Evolutionary conservation across 495 filamentous ascomycete genomes (phyloP), one percentile per base, ranked within the genome.

Genomic region (Talaromyces trachyspermus): DNA sequence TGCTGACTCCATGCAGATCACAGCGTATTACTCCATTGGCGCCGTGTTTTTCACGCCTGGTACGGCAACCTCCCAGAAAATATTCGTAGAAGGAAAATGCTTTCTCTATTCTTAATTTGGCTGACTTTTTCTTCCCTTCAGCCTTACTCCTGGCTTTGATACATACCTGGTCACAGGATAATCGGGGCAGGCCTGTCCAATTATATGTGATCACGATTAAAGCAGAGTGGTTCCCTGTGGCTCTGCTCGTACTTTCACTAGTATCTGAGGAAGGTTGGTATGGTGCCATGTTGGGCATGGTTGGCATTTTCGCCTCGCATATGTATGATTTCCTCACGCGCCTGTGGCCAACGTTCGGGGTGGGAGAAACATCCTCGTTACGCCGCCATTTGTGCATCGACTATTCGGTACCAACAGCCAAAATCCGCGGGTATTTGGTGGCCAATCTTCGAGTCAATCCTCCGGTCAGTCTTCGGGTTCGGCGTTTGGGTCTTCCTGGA

Each of bases 271-370:
- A n/a, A n/a, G 73, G 71, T 4, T 73, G 70, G 38, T 38, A 60
- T 2, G 61, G 63, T 7, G 74, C 78, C 3, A 45, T 81, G 48
- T 42, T 72, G 8, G 80, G 88, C 43, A 54, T 71, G 30, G 85
- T 68, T 14, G 90, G 89, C 14, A 74, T 96, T 22, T 41, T 90
- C 29, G 86, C 86, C 14, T 89, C 88, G 18, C 90, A 95, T 60
- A 59, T 89, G 18, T 86, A 89, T 60, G 85, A 95, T 56, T 96
- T 95, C 57, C 60, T 94, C 36, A 88, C 84, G 2, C 75, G 83
- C 32, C 74, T 91, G 23, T 95, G 85, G 66, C 89, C 90, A 12
- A 76, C 80, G 33, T 90, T 90, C 65, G 89, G 88, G 83, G 84
- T 42, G 89, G 89, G 3, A 64, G 65, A 23, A 91, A 87, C 55